Conservation (phyloP, 139 green algal species). For the Tetradesmus lagerheimii region DNA sequence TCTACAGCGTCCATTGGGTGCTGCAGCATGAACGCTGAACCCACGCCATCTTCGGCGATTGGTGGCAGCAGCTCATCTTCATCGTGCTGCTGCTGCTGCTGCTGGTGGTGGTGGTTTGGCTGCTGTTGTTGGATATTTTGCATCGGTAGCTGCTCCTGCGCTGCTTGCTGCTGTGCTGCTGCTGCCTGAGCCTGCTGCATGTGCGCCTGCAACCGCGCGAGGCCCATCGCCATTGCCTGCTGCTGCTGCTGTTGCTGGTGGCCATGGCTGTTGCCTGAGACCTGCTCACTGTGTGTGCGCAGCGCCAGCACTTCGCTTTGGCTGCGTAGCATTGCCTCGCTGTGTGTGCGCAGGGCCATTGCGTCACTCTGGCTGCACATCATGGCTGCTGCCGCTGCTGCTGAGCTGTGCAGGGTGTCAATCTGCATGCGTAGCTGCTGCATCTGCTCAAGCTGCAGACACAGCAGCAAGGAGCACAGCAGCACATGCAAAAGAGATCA, state of each 20-base stretch:
- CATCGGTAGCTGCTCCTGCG: no score
- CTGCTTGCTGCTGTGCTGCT: conserved; percentile 15
- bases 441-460: neutral
- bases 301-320: neutral
- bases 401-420: neutral
- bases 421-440: conserved; percentile 24
- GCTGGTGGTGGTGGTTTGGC: neutral
- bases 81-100: neutral
- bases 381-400: conserved; percentile 21
- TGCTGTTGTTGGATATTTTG: no score
- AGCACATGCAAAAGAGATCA: neutral
- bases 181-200: neutral
- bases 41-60: neutral
- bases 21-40: conserved; percentile 21
- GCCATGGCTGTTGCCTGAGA: neutral
- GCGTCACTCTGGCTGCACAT: conserved; percentile 11
- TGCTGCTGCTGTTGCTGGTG: conserved; percentile 41
- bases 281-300: neutral
- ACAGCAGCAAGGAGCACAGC: neutral
- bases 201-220: neutral
- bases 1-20: conserved; percentile 25
- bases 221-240: neutral
- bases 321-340: neutral
- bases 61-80: neutral
- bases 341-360: neutral